Evolutionary conservation across 2,329 filamentous ascomycete species (phyloP), one percentile per base, ranked within the genome.

Genomic region (Penicillium janthinellum): DNA sequence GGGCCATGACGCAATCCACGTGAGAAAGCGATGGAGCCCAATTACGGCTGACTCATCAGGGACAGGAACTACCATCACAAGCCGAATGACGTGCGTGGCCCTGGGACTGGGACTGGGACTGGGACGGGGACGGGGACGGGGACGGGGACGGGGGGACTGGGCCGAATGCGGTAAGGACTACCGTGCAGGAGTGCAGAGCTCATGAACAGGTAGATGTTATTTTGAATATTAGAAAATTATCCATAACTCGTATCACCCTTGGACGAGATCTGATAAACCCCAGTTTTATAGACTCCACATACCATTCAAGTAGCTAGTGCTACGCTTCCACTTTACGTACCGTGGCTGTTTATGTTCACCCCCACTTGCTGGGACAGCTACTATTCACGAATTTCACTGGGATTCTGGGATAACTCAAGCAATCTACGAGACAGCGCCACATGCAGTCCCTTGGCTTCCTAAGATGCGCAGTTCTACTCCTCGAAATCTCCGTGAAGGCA

Each of bases 1-100:
- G 57, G 60, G 45, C 34, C 65, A 62, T 64, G 61, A 65, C 63
- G 63, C 58, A 57, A 63, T 58, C 12, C 56, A 59, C 56, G 56
- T 57, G 57, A 57, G 25, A 25, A 45, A 31, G 25, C 10, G 20
- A 20, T 20, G 20, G 12, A 38, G 22, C n/a, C n/a, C n/a, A 42
- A 12, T 14, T 38, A 34, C 15, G 4, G 20, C 20, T 45, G 31
- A 28, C 38, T 49, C 10, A 37, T 39, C 47, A 28, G 47, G 55
- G 48, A 57, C 48, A 39, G 17, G 31, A 52, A 38, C 20, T 57
- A 44, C 55, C 17, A 7, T n/a, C 5, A 35, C 10, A 11, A 4
- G 38, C 28, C 15, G 2, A 42, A 47, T 37, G 20, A 37, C 39
- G 31, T 57, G 55, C 48, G 55, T 37, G 28, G 39, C 41, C 39